phyloP scores from a whole-genome alignment of 2,329 filamentous ascomycete genomes.

The Biscogniauxia marginata region DNA sequence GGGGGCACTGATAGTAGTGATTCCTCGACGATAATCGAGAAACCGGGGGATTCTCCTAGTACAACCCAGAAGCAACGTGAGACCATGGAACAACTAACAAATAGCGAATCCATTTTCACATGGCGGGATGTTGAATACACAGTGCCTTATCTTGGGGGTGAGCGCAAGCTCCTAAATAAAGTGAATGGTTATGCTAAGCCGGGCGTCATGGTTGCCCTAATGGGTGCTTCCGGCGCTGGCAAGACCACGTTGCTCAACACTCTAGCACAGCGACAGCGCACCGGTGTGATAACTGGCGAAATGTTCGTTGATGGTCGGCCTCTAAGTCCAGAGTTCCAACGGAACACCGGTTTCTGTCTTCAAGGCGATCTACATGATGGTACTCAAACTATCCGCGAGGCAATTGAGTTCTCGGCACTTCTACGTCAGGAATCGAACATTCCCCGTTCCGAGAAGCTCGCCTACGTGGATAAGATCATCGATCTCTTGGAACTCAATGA shows the following conservation, averaged over 20 bases:
- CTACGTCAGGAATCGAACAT: constrained; percentile 77
- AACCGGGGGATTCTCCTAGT: constrained; percentile 9
- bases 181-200: constrained; percentile 79
- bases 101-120: constrained; percentile 66
- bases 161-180: constrained; percentile 62
- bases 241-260: constrained; percentile 84
- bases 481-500: constrained; percentile 74
- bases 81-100: constrained; percentile 46
- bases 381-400: constrained; percentile 80
- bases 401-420: constrained; percentile 75
- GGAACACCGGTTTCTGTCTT: constrained; percentile 69
- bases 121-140: constrained; percentile 71
- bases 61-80: constrained; percentile 30
- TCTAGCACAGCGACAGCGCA: constrained; percentile 66
- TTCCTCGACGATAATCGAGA: constrained; percentile 18
- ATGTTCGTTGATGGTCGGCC: constrained; percentile 69
- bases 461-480: constrained; percentile 91
- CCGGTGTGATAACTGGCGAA: constrained; percentile 63
- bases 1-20: constrained; percentile 26
- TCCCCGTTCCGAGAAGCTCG: constrained; percentile 74
- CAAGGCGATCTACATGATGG: constrained; percentile 71
- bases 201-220: constrained; percentile 75
- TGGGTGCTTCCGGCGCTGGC: constrained; percentile 79
- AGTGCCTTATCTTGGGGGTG: constrained; percentile 65
- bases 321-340: constrained; percentile 62